Percentiles rank a stretch among this genome's conserved stretches.
Conservation (phyloP, 2,329 filamentous ascomycete genomes). For the Stachybotrys chartarum region DNA sequence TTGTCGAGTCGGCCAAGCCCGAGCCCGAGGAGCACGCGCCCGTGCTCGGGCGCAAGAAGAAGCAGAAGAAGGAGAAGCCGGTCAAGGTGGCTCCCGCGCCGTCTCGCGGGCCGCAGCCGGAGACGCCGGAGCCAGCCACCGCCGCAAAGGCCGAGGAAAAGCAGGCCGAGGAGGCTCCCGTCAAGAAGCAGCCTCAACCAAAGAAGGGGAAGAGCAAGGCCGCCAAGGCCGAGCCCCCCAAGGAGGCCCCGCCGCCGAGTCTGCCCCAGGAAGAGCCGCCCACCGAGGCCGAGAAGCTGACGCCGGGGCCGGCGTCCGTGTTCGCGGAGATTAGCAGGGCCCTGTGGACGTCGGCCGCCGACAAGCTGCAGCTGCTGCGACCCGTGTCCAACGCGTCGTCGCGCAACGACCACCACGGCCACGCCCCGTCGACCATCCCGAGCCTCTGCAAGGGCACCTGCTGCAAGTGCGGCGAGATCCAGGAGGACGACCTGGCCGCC, state of each 20-base stretch:
- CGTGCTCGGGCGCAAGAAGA: slow-evolving; percentile 75
- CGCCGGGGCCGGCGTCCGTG: slow-evolving; percentile 23
- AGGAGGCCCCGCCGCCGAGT: slow-evolving; percentile 10
- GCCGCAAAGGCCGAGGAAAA: slow-evolving; percentile 5
- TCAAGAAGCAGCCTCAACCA: slow-evolving; percentile 19
- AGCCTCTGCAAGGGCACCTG: slow-evolving; percentile 27
- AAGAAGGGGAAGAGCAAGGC: slow-evolving; percentile 21
- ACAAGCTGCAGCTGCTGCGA: slow-evolving; percentile 29
- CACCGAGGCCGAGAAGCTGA: slow-evolving; percentile 16
- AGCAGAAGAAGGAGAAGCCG: slow-evolving; percentile 68
- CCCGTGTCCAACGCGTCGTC: slow-evolving; percentile 22
- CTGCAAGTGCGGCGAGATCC: slow-evolving; percentile 33
- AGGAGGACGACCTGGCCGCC: slow-evolving; percentile 43
- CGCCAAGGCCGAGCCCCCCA: background rate
- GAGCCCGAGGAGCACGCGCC: slow-evolving; percentile 59
- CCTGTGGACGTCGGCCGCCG: slow-evolving; percentile 23
- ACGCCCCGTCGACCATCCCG: slow-evolving; percentile 12
- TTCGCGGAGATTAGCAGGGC: slow-evolving; percentile 26
- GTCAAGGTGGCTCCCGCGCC: slow-evolving; percentile 10
- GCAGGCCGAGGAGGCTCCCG: slow-evolving; percentile 11
- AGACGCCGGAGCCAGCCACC: slow-evolving; percentile 2
- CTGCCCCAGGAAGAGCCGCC: slow-evolving; percentile 7
- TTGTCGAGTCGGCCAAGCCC: slow-evolving; percentile 40
- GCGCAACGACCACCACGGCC: slow-evolving; percentile 17
- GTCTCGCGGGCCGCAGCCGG: slow-evolving; percentile 5